Conservation (phyloP, 768 basidiomycete genomes). For the Phylloporus sp. region DNA sequence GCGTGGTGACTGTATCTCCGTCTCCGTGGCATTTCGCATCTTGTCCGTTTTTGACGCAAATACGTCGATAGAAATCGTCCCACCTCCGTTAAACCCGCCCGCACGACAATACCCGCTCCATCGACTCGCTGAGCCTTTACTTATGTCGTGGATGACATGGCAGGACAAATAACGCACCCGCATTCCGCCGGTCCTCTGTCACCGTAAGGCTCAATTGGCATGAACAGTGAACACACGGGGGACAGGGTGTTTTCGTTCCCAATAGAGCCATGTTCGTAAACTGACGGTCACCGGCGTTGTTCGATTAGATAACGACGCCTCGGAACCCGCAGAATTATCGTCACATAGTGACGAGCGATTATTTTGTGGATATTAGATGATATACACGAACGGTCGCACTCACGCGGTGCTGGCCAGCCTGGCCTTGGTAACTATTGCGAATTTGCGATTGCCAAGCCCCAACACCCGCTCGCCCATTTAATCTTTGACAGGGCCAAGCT, state of each 20-base stretch:
- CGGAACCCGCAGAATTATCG: too few species aligned
- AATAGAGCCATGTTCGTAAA: background rate
- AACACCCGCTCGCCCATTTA: conserved; percentile 50
- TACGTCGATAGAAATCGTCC: conserved; percentile 48
- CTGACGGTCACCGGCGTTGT: background rate
- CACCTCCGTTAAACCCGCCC: conserved; percentile 54
- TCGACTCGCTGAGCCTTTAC: conserved; percentile 61
- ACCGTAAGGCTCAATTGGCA: conserved; percentile 20
- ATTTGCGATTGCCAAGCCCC: conserved; percentile 39
- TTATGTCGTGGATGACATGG: conserved; percentile 69
- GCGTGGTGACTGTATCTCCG: background rate
- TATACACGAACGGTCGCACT: conserved; percentile 70
- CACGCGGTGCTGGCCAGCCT: conserved; percentile 68
- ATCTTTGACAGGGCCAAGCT: conserved; percentile 58
- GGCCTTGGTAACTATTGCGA: conserved; percentile 47
- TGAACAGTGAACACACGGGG: too few species aligned
- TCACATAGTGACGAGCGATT: conserved; percentile 37
- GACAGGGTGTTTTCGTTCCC: conserved; percentile 31
- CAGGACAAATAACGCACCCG: conserved; percentile 60
- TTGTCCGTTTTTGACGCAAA: conserved; percentile 10
- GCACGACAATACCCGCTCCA: conserved; percentile 71
- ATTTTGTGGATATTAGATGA: conserved; percentile 38
- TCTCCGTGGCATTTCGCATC: background rate
- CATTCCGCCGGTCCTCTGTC: conserved; percentile 33
- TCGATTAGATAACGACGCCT: conserved; percentile 54